Percentiles rank a stretch among this genome's conserved stretches.
phyloP scores from a whole-genome alignment of 441 rosid species.

The Metrosideros polymorpha region DNA sequence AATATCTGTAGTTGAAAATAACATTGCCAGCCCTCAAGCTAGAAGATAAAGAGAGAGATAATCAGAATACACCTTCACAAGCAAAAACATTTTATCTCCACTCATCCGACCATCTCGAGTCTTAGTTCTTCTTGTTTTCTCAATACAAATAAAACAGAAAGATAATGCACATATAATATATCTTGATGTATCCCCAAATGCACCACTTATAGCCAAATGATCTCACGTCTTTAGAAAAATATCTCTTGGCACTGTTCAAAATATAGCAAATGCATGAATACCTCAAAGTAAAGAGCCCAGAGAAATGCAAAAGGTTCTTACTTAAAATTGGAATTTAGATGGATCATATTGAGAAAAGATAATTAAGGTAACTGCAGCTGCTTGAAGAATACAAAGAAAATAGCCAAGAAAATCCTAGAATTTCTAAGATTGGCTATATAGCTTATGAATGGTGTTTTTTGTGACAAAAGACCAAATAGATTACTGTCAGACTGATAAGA shows the following conservation, averaged over 20 bases:
- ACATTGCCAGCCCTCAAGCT: conserved; percentile 98
- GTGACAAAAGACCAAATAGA: not conserved
- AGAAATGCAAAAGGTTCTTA: not conserved
- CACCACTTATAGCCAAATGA: not conserved
- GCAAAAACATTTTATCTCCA: not conserved
- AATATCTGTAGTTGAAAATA: conserved; percentile 85
- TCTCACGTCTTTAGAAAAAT: not conserved
- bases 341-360: not conserved
- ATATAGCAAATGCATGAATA: not conserved
- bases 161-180: not conserved
- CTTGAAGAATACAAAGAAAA: not conserved
- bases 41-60: conserved; percentile 18
- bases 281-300: not conserved
- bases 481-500: not conserved
- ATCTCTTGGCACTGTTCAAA: not conserved
- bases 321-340: not conserved
- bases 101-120: not conserved
- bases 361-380: not conserved
- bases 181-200: not conserved
- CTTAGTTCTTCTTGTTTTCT: not conserved
- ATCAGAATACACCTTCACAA: not conserved
- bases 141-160: not conserved
- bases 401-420: not conserved
- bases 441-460: not conserved
- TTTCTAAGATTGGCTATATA: not conserved